Conservation (phyloP, 1,139 yeast genomes). For the Meyerozyma guilliermondii region DNA sequence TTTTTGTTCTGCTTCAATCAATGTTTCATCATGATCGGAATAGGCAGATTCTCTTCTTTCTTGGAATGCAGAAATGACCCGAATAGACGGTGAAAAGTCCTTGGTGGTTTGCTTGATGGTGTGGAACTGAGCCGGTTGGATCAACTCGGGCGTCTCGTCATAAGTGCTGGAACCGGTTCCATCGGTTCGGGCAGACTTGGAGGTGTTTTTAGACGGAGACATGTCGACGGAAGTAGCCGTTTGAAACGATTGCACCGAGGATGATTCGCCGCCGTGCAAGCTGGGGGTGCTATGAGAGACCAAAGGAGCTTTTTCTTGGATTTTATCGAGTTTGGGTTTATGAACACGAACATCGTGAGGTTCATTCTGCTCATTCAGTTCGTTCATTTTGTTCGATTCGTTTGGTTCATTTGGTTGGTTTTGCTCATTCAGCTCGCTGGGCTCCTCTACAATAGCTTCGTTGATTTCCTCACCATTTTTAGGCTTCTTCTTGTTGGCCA, state of each 20-base stretch:
- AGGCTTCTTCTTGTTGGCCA: slow-evolving; percentile 25
- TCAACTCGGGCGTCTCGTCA: slow-evolving; percentile 22
- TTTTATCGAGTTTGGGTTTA: too few relatives aligned
- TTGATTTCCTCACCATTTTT: neutral
- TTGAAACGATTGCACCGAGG: neutral
- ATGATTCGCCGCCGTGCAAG: neutral
- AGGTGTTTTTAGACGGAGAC: neutral
- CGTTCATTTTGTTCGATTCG: too few relatives aligned
- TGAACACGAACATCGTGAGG: too few relatives aligned
- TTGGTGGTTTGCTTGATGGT: slow-evolving; percentile 9
- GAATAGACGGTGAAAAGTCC: slow-evolving; percentile 6
- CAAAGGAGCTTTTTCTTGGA: too few relatives aligned
- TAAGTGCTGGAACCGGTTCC: slow-evolving; percentile 13
- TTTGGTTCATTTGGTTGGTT: neutral
- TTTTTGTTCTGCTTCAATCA: neutral
- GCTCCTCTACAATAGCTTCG: slow-evolving; percentile 11
- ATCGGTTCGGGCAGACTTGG: neutral
- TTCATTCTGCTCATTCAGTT: too few relatives aligned
- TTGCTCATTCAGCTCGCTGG: neutral
- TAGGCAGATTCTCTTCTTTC: slow-evolving; percentile 4
- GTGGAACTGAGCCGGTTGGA: slow-evolving; percentile 22
- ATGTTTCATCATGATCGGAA: slow-evolving; percentile 4
- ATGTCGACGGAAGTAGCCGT: neutral
- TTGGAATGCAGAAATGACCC: slow-evolving; percentile 4
- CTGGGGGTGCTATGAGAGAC: too few relatives aligned